Evolutionary conservation across 73 alveolate genomes (phyloP).

Genomic region (Paramecium sexaurelia): DNA sequence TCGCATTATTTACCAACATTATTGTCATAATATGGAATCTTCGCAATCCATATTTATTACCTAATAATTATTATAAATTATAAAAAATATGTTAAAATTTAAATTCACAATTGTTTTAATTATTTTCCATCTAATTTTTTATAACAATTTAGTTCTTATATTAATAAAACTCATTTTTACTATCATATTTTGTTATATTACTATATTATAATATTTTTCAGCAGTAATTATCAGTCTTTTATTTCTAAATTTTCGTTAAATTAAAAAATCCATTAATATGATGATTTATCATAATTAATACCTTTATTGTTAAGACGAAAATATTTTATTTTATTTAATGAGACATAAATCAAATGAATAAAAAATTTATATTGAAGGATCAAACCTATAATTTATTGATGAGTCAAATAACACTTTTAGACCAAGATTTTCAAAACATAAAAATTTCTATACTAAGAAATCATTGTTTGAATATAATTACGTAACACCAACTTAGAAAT

Average conservation of each 20-base stretch:
- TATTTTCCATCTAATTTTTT: too few relatives aligned
- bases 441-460: neutral
- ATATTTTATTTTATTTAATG: neutral
- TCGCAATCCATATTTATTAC: neutral
- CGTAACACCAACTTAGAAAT: neutral
- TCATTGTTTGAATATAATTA: neutral
- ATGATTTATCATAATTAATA: neutral
- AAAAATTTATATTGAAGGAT: neutral
- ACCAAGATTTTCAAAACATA: neutral
- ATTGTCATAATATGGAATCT: too few relatives aligned
- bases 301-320: neutral
- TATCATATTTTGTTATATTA: too few relatives aligned
- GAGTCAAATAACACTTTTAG: neutral
- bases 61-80: neutral
- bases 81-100: too few relatives aligned
- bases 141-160: too few relatives aligned
- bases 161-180: too few relatives aligned
- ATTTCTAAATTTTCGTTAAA: too few relatives aligned
- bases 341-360: neutral
- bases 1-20: neutral
- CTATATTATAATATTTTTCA: too few relatives aligned
- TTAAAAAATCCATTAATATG: neutral
- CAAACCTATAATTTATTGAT: neutral
- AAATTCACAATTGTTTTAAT: too few relatives aligned
- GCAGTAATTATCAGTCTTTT: too few relatives aligned